Percentiles rank a stretch among this genome's conserved stretches.
These are phyloP conservation scores for Calocybe indica DNA, from an alignment of 768 basidiomycete species.

Conservation along the genomic window DNA sequence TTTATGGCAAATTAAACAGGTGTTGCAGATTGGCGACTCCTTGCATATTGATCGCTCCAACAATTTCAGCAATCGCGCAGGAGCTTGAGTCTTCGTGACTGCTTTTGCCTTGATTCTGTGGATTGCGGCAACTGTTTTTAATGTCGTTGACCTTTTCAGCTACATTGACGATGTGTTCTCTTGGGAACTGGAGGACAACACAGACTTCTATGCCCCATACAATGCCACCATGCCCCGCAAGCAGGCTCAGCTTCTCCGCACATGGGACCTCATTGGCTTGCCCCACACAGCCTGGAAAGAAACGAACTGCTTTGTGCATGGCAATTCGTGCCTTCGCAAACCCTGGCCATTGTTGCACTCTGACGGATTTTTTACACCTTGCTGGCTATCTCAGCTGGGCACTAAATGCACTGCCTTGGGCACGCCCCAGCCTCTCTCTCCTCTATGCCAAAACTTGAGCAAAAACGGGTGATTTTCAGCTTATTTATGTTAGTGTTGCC, in stretches of 20 bases:
- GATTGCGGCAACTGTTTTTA: conserved; percentile 18
- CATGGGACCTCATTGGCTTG: conserved; percentile 34
- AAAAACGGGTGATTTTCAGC: conserved; percentile 8
- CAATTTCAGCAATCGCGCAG: conserved; percentile 24
- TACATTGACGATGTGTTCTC: conserved; percentile 28
- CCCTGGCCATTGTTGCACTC: not conserved
- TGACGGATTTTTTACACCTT: conserved; percentile 22
- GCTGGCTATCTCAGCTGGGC: conserved; percentile 35
- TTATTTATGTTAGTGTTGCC: too few species aligned
- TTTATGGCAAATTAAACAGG: conserved; percentile 25
- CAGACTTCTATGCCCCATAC: conserved; percentile 22
- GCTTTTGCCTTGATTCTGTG: conserved; percentile 26
- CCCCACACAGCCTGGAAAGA: conserved; percentile 34
- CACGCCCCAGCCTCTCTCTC: conserved; percentile 18
- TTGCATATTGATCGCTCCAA: conserved; percentile 23
- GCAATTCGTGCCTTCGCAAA: too few species aligned
- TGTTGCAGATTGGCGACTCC: conserved; percentile 3
- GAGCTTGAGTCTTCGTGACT: conserved; percentile 17
- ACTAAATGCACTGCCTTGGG: conserved; percentile 27
- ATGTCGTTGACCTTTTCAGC: conserved; percentile 13
- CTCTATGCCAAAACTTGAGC: conserved; percentile 25
- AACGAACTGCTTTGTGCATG: too few species aligned
- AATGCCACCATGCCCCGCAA: conserved; percentile 15
- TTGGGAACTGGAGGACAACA: conserved; percentile 13
- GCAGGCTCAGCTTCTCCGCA: conserved; percentile 26